phyloP scores from a whole-genome alignment of 2,329 filamentous ascomycete species.

The Beauveria sp. region DNA sequence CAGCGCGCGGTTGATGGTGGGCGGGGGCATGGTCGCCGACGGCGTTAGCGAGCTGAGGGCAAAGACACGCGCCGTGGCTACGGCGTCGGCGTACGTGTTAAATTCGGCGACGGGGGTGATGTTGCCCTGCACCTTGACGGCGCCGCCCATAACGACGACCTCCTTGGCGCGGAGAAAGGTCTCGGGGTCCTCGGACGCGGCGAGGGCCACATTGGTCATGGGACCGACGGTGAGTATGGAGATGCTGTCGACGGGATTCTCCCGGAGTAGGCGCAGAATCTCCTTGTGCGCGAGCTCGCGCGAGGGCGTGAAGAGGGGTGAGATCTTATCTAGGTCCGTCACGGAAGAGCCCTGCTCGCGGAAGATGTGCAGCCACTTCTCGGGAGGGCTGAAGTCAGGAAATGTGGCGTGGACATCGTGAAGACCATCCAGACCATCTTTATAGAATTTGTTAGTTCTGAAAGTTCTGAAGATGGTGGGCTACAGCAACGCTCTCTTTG shows the following conservation, averaged over 20 bases:
- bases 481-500: background rate
- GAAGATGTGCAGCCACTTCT: conserved; percentile 68
- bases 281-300: conserved; percentile 69
- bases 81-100: conserved; percentile 85
- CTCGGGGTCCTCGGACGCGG: conserved; percentile 80
- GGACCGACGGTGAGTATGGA: conserved; percentile 88
- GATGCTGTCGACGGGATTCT: conserved; percentile 76
- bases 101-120: conserved; percentile 84
- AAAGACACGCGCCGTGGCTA: conserved; percentile 69
- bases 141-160: conserved; percentile 91
- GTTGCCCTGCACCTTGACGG: conserved; percentile 73
- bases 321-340: conserved; percentile 36
- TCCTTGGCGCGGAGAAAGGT: conserved; percentile 85
- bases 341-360: conserved; percentile 17
- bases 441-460: background rate
- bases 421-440: conserved; percentile 69
- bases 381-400: conserved; percentile 65
- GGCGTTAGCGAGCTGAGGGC: conserved; percentile 70
- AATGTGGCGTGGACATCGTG: conserved; percentile 69
- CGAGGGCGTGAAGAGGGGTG: conserved; percentile 67
- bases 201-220: conserved; percentile 86
- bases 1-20: conserved; percentile 44
- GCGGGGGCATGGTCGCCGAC: conserved; percentile 69
- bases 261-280: conserved; percentile 77
- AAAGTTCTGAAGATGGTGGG: background rate